Evolutionary conservation across 2,329 filamentous ascomycete species (phyloP), one percentile per base, ranked within the genome.

Genomic region (Keithomyces neogunnii): DNA sequence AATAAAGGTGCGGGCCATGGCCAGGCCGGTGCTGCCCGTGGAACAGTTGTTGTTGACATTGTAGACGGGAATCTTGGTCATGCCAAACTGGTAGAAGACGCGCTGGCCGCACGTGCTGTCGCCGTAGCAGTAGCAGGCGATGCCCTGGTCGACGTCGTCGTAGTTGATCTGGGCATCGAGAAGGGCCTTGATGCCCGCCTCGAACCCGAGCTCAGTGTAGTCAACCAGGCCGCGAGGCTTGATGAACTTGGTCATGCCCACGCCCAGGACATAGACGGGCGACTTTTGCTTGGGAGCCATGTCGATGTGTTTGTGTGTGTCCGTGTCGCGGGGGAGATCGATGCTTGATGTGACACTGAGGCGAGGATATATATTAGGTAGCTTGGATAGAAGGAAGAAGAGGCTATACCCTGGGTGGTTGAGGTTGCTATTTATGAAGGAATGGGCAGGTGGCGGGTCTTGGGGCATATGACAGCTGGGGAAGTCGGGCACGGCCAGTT

Each of bases 41-140:
- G 88, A 89, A 77, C 92, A 97, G 76, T 96, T 96, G 78, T 97
- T 97, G 80, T 96, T 97, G 65, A 96, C 89, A 65, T 97, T 97
- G 77, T 95, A 91, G 66, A 97, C 89, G 63, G 92, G 92, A 61
- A 97, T 96, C 64, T 86, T 79, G 43, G 91, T 96, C 85, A 97
- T 91, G 74, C 92, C 93, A 69, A 97, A 96, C 73, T 97, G 92
- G 73, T 97, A 97, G 73, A 97, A 96, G 64, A 97, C 91, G 58
- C 92, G 86, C 76, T 97, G 92, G 46, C 92, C 92, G 70, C 88
- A 93, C 51, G 92, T 96, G 57, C 84, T 90, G 74, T 97, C 92
- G 64, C 92, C 92, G 68, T 96, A 96, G 78, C 90, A 95, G 76
- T 95, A 97, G 78, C 92, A 96, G n/a, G 91, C 93, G 9, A 97